phyloP scores from a whole-genome alignment of 257 asterid genomes.

The Plectranthus barbatus region DNA sequence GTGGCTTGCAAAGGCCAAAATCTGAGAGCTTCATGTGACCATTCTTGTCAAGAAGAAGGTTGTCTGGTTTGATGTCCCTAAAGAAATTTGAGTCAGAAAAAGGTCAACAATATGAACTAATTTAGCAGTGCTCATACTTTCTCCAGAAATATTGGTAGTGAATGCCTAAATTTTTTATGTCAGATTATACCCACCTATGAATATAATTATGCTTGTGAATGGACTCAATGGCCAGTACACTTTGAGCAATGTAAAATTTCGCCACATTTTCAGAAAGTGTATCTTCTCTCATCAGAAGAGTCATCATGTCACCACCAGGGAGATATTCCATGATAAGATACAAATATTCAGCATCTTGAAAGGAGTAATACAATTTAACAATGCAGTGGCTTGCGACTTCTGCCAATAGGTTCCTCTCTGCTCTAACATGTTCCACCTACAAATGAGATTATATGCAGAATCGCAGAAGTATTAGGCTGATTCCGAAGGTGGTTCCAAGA shows the following conservation, averaged over 20 bases:
- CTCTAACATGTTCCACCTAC: slow-evolving; percentile 95
- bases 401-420: slow-evolving; percentile 88
- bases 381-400: slow-evolving; percentile 97
- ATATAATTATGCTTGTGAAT: slow-evolving; percentile 91
- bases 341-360: slow-evolving; percentile 87
- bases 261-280: slow-evolving; percentile 80
- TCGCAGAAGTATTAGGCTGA: slow-evolving; percentile 9
- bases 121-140: slow-evolving; percentile 1
- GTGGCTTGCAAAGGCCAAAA: slow-evolving; percentile 98
- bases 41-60: slow-evolving; percentile 86
- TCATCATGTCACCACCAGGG: slow-evolving; percentile 99
- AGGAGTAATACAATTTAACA: slow-evolving; percentile 84
- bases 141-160: neutral
- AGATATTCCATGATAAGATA: slow-evolving; percentile 96
- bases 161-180: neutral
- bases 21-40: slow-evolving; percentile 98
- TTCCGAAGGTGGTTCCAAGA: slow-evolving; percentile 4
- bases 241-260: slow-evolving; percentile 89
- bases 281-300: slow-evolving; percentile 90
- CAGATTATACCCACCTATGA: slow-evolving; percentile 59
- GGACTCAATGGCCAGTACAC: slow-evolving; percentile 86
- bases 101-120: slow-evolving; percentile 1
- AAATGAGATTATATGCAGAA: slow-evolving; percentile 16
- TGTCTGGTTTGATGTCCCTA: slow-evolving; percentile 97
- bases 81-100: slow-evolving; percentile 12